These are phyloP conservation scores for Xylariaceae sp. DNA, from an alignment of 2,329 filamentous ascomycete genomes.

Conservation along the genomic window DNA sequence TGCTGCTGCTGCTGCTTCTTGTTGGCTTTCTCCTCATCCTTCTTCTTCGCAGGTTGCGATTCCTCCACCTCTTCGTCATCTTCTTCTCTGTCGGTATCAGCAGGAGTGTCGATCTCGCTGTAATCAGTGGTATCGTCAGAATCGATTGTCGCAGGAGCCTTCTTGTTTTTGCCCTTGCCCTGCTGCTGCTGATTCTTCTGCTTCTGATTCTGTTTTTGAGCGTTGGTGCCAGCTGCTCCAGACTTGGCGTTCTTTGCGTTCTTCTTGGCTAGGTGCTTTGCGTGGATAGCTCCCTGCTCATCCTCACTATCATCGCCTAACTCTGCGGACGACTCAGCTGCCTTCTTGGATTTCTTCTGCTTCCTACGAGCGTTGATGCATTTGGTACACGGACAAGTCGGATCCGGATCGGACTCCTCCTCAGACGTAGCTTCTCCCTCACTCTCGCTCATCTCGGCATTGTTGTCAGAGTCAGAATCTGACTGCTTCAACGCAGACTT, in stretches of 20 bases:
- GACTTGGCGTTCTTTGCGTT: not conserved
- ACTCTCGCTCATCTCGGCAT: slow-evolving; percentile 14
- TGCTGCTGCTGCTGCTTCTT: slow-evolving; percentile 5
- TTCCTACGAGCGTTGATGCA: slow-evolving; percentile 28
- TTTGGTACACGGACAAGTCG: slow-evolving; percentile 33
- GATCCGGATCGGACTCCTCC: slow-evolving; percentile 32
- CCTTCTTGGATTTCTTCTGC: slow-evolving; percentile 26
- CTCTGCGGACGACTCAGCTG: not conserved
- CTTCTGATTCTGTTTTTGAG: slow-evolving; percentile 16
- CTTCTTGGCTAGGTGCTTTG: not conserved
- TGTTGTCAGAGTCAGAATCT: slow-evolving; percentile 17
- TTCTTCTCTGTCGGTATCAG: slow-evolving; percentile 3
- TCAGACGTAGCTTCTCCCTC: slow-evolving; percentile 16
- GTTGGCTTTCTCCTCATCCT: slow-evolving; percentile 6
- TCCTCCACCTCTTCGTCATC: slow-evolving; percentile 2
- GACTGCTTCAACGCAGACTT: slow-evolving; percentile 31
- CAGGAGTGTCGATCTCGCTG: not conserved
- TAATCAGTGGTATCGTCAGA: slow-evolving; percentile 1
- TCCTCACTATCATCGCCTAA: not conserved
- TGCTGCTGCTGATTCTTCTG: slow-evolving; percentile 27
- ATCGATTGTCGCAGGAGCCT: slow-evolving; percentile 8
- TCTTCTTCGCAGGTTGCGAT: slow-evolving; percentile 9
- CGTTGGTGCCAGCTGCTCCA: not conserved
- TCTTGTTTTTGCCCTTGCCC: slow-evolving; percentile 18
- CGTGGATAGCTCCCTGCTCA: not conserved